Conservation (phyloP, 2,329 filamentous ascomycete species). For the Xylariaceae sp. region DNA sequence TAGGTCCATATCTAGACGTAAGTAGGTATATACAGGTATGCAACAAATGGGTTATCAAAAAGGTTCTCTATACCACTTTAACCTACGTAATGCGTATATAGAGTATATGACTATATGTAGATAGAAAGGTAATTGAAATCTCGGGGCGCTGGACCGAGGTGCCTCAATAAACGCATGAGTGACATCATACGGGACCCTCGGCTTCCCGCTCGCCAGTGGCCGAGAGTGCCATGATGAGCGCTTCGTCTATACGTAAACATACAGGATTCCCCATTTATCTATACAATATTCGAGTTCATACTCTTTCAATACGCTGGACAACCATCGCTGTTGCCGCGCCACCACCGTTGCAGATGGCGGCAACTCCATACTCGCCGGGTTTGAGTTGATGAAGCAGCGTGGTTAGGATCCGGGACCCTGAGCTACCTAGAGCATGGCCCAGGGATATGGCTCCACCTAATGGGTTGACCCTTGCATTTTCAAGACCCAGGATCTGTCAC, state of each 20-base stretch:
- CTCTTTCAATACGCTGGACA: slow-evolving; percentile 68
- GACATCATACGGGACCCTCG: too few species aligned
- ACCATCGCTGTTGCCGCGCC: slow-evolving; percentile 88
- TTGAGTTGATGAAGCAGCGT: slow-evolving; percentile 88
- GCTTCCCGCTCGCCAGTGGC: too few species aligned
- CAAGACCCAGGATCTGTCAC: slow-evolving; percentile 67
- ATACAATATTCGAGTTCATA: slow-evolving; percentile 2
- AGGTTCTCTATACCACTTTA: too few species aligned
- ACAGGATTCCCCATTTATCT: not conserved
- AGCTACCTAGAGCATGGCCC: slow-evolving; percentile 89
- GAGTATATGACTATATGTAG: too few species aligned
- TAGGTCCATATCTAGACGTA: too few species aligned
- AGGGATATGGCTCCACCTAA: slow-evolving; percentile 87
- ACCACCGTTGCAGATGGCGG: slow-evolving; percentile 94
- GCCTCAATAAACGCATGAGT: too few species aligned
- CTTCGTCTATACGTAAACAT: not conserved
- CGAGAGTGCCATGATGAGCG: too few species aligned
- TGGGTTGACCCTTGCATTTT: slow-evolving; percentile 75
- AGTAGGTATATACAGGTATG: too few species aligned
- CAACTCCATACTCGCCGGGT: slow-evolving; percentile 88
- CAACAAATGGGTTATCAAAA: too few species aligned
- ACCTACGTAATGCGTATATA: too few species aligned
- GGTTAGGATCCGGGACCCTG: slow-evolving; percentile 82
- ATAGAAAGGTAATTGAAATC: too few species aligned
- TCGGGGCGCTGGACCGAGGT: too few species aligned